Base-by-base conservation (phyloP, 1,284 basidiomycete species). In the Lentinula novae-zelandiae region DNA sequence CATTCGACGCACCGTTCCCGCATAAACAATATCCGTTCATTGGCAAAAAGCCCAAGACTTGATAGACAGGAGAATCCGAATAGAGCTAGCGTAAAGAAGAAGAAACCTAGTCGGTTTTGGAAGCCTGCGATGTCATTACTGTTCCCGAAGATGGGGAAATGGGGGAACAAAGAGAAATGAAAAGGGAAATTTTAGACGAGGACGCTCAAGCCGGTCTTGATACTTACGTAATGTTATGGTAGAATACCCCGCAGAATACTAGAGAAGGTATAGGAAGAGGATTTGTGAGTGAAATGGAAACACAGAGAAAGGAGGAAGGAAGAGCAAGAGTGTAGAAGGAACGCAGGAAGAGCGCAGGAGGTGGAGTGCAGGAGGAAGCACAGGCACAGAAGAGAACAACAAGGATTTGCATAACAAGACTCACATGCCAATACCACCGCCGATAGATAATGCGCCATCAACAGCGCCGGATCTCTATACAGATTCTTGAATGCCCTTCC, bases 401-500 rank as follows among this genome's bases (percentile, higher is more conserved):
- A 12, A 38, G 36, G 36, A 38, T 38, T 38, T 9, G 7, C 36
- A 38, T 27, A 64, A 1, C 3, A 81, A 44, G 6, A 44, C 90
- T 79, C 70, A 90, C 92, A 69, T 15, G 95, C 96, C 52, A 97
- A 82, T 5, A 81, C 81, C 66, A 98, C 84, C 0, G 95, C 88
- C 13, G 93, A 88, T 33, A 87, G 71, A 75, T 98, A 99, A 75
- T 99, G 96, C 3, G 95, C 89, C 9, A 87, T 82, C 80, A 99
- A 83, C 59, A 98, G 75, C 61, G 95, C 89, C 0, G 96, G 96
- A 70, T 99, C 95, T 40, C 96, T 85, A 72, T 96, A 95, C 62
- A 98, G 75, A 71, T 98, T 98, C 84, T 98, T 98, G 82, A 98
- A 99, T n/a, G 96, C 95, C 61, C 96, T 76, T 22, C 95, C 95